phyloP scores from a whole-genome alignment of 306 rosid genomes.

The Medicago ruthenica region DNA sequence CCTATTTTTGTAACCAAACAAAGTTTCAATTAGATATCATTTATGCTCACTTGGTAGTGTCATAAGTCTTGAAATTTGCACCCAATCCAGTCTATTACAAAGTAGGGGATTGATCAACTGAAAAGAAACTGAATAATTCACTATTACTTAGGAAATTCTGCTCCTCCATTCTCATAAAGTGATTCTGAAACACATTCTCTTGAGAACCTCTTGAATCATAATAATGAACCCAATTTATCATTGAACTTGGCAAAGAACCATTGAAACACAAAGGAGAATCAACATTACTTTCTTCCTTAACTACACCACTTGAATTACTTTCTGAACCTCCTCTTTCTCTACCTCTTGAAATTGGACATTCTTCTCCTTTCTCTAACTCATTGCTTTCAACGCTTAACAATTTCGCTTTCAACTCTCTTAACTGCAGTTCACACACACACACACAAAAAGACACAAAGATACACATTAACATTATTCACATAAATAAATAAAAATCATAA shows the following conservation, averaged over 20 bases:
- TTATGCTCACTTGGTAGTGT: conserved; percentile 14
- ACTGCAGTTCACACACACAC: conserved; percentile 46
- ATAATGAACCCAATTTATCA: conserved; percentile 50
- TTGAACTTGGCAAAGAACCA: conserved; percentile 46
- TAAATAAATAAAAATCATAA: neutral
- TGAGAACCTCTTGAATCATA: conserved; percentile 55
- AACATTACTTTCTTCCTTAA: conserved; percentile 55
- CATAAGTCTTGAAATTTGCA: conserved; percentile 41
- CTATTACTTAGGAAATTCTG: conserved; percentile 53
- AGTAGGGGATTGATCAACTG: conserved; percentile 81
- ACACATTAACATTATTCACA: neutral
- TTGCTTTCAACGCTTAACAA: conserved; percentile 45
- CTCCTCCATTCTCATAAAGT: conserved; percentile 59
- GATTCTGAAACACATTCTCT: conserved; percentile 49
- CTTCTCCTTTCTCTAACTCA: conserved; percentile 47
- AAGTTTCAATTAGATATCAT: conserved; percentile 8
- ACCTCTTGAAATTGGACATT: conserved; percentile 46
- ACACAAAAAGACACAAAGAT: neutral
- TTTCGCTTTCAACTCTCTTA: conserved; percentile 60
- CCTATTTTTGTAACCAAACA: neutral
- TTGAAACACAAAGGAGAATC: conserved; percentile 49
- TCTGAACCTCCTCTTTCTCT: conserved; percentile 45
- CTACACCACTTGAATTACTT: conserved; percentile 48
- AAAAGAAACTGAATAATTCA: conserved; percentile 66
- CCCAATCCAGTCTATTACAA: conserved; percentile 40